A percentile compares a stretch with the other conserved stretches of the same genome.
Evolutionary conservation across 2,329 filamentous ascomycete species (phyloP).

Genomic region (Gnomoniopsis sp.): DNA sequence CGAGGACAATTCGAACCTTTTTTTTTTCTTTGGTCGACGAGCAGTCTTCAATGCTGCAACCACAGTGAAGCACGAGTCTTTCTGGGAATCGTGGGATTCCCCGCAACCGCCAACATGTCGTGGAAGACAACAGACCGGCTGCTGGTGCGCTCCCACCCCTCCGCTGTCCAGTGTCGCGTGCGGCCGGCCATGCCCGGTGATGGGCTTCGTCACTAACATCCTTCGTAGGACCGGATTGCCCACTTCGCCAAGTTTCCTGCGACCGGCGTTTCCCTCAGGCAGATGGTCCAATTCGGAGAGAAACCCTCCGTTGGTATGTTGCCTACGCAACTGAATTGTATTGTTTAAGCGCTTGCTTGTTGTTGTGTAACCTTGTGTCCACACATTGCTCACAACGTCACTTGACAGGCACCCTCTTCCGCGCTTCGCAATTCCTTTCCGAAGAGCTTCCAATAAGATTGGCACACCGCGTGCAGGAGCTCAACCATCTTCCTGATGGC

Average conservation of each 20-base stretch:
- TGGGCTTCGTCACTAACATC: not conserved
- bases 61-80: constrained; percentile 10
- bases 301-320: constrained; percentile 79
- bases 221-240: constrained; percentile 72
- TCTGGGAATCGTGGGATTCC: constrained; percentile 18
- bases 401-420: constrained; percentile 79
- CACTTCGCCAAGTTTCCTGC: constrained; percentile 97
- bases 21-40: not conserved
- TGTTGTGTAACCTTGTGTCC: not conserved
- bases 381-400: constrained; percentile 8
- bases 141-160: constrained; percentile 51
- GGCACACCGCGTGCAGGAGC: constrained; percentile 92
- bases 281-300: constrained; percentile 99
- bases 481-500: constrained; percentile 88
- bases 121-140: constrained; percentile 88
- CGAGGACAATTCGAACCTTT: not conserved
- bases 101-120: constrained; percentile 62
- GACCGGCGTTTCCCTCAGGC: constrained; percentile 90
- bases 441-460: constrained; percentile 97
- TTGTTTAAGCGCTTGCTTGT: not conserved
- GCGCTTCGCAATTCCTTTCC: constrained; percentile 95
- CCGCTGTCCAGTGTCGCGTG: not conserved
- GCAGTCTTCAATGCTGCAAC: constrained; percentile 15
- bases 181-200: not conserved
- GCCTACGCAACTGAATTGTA: constrained; percentile 2